These are phyloP conservation scores for Jatropha curcas DNA, from an alignment of 345 rosid genomes.

Conservation along the genomic window DNA sequence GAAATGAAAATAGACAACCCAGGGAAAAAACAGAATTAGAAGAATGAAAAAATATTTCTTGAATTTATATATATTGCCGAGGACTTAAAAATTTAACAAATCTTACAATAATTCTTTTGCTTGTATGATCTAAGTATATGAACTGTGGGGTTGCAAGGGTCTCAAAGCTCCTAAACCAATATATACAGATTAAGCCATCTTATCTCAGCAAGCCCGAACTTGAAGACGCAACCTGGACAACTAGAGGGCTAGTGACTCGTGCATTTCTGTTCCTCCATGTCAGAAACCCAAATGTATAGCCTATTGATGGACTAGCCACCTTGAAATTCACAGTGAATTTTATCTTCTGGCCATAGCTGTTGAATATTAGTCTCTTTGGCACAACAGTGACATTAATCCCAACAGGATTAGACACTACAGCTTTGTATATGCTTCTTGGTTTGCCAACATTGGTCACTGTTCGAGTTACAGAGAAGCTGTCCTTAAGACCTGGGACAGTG, in stretches of 20 bases:
- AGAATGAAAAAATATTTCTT: not conserved
- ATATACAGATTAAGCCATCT: conserved; percentile 9
- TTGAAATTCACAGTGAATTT: conserved; percentile 45
- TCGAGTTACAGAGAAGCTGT: conserved; percentile 39
- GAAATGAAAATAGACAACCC: not conserved
- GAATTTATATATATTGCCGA: conserved; percentile 1
- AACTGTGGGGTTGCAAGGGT: not conserved
- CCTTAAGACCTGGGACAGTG: conserved; percentile 42
- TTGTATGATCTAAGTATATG: not conserved
- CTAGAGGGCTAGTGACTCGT: conserved; percentile 46
- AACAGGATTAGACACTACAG: conserved; percentile 37
- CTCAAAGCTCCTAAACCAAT: conserved; percentile 10
- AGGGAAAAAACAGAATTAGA: not conserved
- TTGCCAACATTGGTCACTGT: conserved; percentile 51
- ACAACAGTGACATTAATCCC: conserved; percentile 46
- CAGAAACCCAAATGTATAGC: conserved; percentile 48
- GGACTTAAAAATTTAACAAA: not conserved
- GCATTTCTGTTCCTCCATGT: conserved; percentile 43
- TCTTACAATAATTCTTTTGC: not conserved
- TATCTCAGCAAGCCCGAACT: conserved; percentile 34
- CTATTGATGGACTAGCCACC: conserved; percentile 41
- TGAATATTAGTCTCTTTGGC: conserved; percentile 38
- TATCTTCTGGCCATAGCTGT: conserved; percentile 46
- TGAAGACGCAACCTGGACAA: conserved; percentile 39
- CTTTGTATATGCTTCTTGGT: conserved; percentile 40